Evolutionary conservation across 192 early-diverging fungal genomes (phyloP).

Genomic region (Thoreauomyces humboldtii): DNA sequence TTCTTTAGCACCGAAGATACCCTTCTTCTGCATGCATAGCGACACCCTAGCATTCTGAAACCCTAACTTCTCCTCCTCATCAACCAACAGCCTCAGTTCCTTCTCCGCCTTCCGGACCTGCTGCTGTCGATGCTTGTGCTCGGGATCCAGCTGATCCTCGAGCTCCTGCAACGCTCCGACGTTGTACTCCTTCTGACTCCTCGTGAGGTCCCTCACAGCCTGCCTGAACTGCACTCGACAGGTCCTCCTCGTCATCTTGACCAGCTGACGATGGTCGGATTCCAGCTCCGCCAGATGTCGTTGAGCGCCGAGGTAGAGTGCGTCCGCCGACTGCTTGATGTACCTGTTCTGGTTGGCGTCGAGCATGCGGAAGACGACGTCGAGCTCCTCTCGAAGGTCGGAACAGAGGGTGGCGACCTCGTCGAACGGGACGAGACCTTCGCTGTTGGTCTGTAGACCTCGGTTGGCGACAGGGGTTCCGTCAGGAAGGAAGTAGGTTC

Average conservation of each 20-base stretch:
- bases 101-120: slow-evolving; percentile 7
- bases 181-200: slow-evolving; percentile 21
- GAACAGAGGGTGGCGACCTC: slow-evolving; percentile 1
- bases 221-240: slow-evolving; percentile 18
- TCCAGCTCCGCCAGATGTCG: slow-evolving; percentile 3
- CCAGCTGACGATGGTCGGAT: not conserved
- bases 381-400: slow-evolving; percentile 18
- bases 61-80: slow-evolving; percentile 23
- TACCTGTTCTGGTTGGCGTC: slow-evolving; percentile 7
- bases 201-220: not conserved
- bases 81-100: slow-evolving; percentile 3
- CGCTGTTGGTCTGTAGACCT: not conserved
- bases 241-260: not conserved
- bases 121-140: not conserved
- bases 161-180: not conserved
- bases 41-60: slow-evolving; percentile 5
- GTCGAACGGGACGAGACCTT: not conserved
- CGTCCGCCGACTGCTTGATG: not conserved
- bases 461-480: not conserved
- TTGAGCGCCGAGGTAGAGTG: not conserved
- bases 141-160: slow-evolving; percentile 2
- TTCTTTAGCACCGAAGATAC: slow-evolving; percentile 7
- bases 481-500: not conserved
- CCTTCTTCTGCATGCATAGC: slow-evolving; percentile 11
- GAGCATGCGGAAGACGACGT: slow-evolving; percentile 14